Percentiles rank a stretch among this genome's conserved stretches.
phyloP scores from a whole-genome alignment of 2,329 filamentous ascomycete genomes.

The Sclerotiophoma versabilis region DNA sequence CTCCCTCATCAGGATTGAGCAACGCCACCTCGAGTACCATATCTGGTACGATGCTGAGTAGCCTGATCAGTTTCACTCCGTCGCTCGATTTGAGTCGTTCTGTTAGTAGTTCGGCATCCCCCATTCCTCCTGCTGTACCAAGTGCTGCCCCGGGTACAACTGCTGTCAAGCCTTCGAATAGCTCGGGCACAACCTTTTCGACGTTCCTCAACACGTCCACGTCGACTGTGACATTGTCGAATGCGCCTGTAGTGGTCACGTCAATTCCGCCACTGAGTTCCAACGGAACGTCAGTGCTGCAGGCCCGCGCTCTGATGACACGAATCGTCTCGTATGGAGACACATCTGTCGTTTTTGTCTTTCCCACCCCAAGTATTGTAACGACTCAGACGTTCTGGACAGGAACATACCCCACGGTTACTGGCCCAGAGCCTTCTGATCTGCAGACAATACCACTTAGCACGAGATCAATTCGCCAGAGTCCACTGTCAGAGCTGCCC shows the following conservation, averaged over 20 bases:
- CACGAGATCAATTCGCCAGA: conserved; percentile 32
- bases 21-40: background rate
- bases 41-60: background rate
- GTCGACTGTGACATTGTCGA: background rate
- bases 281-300: conserved; percentile 1
- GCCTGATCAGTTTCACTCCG: background rate
- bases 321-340: conserved; percentile 36
- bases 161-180: background rate
- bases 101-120: background rate
- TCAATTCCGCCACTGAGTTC: background rate
- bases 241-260: background rate
- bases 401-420: conserved; percentile 37
- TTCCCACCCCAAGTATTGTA: conserved; percentile 37
- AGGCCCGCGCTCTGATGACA: conserved; percentile 27
- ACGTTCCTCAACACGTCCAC: background rate
- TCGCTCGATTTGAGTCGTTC: background rate
- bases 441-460: conserved; percentile 30
- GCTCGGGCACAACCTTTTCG: background rate
- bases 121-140: background rate
- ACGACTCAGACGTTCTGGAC: conserved; percentile 46
- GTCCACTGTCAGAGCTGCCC: conserved; percentile 29
- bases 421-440: conserved; percentile 33
- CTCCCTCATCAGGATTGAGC: background rate
- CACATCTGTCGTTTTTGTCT: conserved; percentile 34
- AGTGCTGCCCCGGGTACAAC: background rate